These are phyloP conservation scores for Nannizziopsis barbatae DNA, from an alignment of 2,329 filamentous ascomycete genomes.

Conservation along the genomic window DNA sequence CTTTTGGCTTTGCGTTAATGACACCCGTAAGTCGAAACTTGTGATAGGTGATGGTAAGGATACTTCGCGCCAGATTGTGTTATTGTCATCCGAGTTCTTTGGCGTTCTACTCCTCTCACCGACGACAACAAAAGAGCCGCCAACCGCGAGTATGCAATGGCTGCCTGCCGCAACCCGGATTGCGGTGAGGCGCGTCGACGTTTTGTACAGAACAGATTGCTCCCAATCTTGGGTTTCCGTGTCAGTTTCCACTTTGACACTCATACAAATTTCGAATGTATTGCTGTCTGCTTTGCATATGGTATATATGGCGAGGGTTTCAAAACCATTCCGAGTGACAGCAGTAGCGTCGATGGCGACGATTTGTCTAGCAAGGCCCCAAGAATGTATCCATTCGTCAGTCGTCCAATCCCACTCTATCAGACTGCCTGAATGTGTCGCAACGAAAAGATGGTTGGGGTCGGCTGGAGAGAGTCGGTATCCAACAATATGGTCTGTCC, in stretches of 20 bases:
- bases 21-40: conserved; percentile 52
- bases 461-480: conserved; percentile 44
- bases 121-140: conserved; percentile 44
- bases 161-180: conserved; percentile 25
- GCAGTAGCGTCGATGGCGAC: conserved; percentile 22
- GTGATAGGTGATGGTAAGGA: conserved; percentile 51
- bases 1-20: conserved; percentile 14
- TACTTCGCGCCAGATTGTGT: conserved; percentile 47
- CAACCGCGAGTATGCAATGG: conserved; percentile 30
- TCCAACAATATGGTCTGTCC: conserved; percentile 39
- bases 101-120: conserved; percentile 36
- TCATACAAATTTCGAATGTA: conserved; percentile 28
- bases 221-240: conserved; percentile 13
- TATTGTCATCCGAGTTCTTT: conserved; percentile 17
- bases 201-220: conserved; percentile 24
- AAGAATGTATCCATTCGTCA: conserved; percentile 35
- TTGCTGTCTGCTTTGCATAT: conserved; percentile 28
- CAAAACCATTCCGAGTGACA: conserved; percentile 17
- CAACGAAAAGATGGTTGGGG: conserved; percentile 43
- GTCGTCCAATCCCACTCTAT: conserved; percentile 49
- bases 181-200: conserved; percentile 21
- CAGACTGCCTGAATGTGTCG: conserved; percentile 41
- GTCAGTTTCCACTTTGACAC: neutral
- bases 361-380: conserved; percentile 32
- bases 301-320: conserved; percentile 30